Evolutionary conservation across 257 asterid species (phyloP), one percentile per base, ranked within the genome.

Genomic region (Solanum habrochaites): DNA sequence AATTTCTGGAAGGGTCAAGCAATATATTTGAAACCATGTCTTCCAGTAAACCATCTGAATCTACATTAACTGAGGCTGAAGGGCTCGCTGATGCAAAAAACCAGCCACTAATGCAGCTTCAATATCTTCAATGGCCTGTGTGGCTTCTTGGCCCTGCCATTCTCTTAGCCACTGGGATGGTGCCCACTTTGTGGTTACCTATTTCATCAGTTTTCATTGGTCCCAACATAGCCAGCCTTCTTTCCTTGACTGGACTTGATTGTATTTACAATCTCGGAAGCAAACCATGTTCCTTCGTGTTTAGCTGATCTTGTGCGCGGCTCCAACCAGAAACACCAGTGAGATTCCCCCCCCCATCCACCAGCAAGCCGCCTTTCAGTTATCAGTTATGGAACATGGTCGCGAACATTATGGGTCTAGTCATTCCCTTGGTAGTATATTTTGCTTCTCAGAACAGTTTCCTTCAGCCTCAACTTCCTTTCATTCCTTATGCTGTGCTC

Each of bases 191-290:
- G 69, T 97, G 99, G 98, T 90, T 97, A 32, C 99, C 99, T 16
- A 49, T 95, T 66, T 93, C 98, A 3, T 93, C 99, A 60, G 88
- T 97, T 40, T 94, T 95, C 89, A 93, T 94, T 1, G 99, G 99
- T n/a, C 96, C 99, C 87, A 95, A 91, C 92, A 91, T 97, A 74
- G 98, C 99, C 90, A 94, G 97, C 93, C 97, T 95, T 85, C 98
- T 97, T 78, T 92, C 98, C 49, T 91, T 97, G 64, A 95, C 98
- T 0, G 99, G 99, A 4, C 98, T 97, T 2, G 99, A 97, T 92
- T 97, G 99, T 95, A 91, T 97, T 25, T 97, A 95, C 92, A 94
- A 97, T 89, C 95, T 97, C 31, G 99, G 99, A 2, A 2, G 97
- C 97, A 2, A 89, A 91, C 89, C 96, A n/a, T 97, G 42, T 97